Evolutionary conservation across 306 rosid species (phyloP), one percentile per base, ranked within the genome.

Genomic region (Carpinus viminea): DNA sequence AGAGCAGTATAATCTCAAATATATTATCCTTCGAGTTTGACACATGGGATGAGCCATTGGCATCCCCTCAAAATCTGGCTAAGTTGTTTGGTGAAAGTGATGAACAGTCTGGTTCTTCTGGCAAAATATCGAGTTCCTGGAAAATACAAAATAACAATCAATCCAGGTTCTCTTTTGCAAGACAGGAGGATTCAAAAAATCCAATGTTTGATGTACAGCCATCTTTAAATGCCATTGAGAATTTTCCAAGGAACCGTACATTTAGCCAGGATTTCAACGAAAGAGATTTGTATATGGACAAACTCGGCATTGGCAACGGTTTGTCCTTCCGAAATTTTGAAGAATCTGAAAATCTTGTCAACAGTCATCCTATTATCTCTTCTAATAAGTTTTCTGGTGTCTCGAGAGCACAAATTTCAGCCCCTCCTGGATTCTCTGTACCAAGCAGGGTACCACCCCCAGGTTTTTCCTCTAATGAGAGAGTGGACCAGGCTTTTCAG

Each of bases 161-260:
- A 83, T 92, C 97, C 48, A 87, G 97, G 71, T 94, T 94, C 69
- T 92, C 97, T 75, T 94, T 94, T 81, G 98, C 98, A 34, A 85
- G 97, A 62, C 97, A 89, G 75, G 97, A 91, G 82, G 97, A 92
- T 62, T 78, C 89, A 70, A 83, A 76, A 76, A 75, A 81, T 76
- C 89, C 79, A 73, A 80, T 75, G 70, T 86, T 82, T 75, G 87
- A 87, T 81, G 66, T 80, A 78, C 90, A 84, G 74, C 83, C 89
- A 34, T 88, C 92, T 70, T 79, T 56, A 73, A 85, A 78, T 82
- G 79, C 74, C 10, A 61, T 50, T 46, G 91, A 84, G 48, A 93
- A 75, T 72, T 53, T 83, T 59, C 88, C 88, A 60, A 85, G 73
- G 74, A 87, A 78, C 31, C 83, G 59, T 13, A 76, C 97, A 21